Conservation (phyloP, 768 basidiomycete genomes). For the Stropharia rugosoannulata region DNA sequence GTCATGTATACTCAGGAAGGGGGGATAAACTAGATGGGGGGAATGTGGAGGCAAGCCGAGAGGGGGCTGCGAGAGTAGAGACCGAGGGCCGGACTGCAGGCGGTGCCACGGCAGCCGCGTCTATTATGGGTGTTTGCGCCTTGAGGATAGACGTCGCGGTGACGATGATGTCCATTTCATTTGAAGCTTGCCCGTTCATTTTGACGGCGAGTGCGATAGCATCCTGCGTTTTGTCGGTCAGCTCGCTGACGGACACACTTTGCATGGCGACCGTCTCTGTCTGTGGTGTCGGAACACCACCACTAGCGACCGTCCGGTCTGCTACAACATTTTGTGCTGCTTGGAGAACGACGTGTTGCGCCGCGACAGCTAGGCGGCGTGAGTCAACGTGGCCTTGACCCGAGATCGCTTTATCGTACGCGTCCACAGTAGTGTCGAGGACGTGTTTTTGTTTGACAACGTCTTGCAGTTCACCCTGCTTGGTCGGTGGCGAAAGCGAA, state of each 20-base stretch:
- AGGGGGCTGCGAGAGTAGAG: constrained; percentile 17
- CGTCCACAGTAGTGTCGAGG: constrained; percentile 66
- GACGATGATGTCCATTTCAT: constrained; percentile 79
- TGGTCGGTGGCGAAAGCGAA: constrained; percentile 42
- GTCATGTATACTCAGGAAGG: constrained; percentile 42
- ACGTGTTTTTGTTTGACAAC: constrained; percentile 84
- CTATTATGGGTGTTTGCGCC: constrained; percentile 33
- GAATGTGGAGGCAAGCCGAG: constrained; percentile 20
- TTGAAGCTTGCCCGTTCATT: constrained; percentile 67
- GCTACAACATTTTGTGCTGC: constrained; percentile 70
- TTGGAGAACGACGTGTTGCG: constrained; percentile 79
- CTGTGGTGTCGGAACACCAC: constrained; percentile 35
- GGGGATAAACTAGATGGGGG: constrained; percentile 33
- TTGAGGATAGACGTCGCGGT: constrained; percentile 58
- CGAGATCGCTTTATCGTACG: constrained; percentile 69
- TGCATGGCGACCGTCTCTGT: constrained; percentile 43
- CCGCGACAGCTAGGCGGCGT: constrained; percentile 69
- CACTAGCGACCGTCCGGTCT: constrained; percentile 41
- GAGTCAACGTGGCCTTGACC: constrained; percentile 51
- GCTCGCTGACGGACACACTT: constrained; percentile 49
- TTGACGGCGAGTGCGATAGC: constrained; percentile 85
- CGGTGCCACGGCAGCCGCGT: constrained; percentile 15
- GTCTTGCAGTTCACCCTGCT: constrained; percentile 52
- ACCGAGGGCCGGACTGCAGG: constrained; percentile 13
- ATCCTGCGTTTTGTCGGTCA: constrained; percentile 52